Evolutionary conservation across 352 stramenopile species (phyloP).

Genomic region (Pythium brachiatum): DNA sequence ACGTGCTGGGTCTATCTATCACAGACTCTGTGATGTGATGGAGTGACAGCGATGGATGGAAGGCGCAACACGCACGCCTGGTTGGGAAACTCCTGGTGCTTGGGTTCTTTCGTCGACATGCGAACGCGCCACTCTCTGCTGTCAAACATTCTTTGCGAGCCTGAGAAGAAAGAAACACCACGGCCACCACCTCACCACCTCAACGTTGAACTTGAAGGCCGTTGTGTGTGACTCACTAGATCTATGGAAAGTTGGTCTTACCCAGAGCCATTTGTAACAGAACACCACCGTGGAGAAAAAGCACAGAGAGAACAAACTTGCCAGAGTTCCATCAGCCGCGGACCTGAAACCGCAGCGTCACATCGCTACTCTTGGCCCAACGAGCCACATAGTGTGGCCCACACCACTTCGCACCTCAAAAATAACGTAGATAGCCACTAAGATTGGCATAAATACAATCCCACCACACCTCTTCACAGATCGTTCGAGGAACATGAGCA

Average conservation of each 20-base stretch:
- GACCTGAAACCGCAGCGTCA: too few relatives aligned
- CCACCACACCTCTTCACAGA: not conserved
- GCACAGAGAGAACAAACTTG: not conserved
- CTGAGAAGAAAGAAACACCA: not conserved
- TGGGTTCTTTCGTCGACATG: too few relatives aligned
- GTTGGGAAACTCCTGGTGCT: not conserved
- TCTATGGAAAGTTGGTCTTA: not conserved
- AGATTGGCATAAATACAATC: not conserved
- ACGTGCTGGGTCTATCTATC: too few relatives aligned
- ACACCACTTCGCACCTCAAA: not conserved
- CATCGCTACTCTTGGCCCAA: too few relatives aligned
- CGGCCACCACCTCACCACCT: not conserved
- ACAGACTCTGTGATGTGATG: too few relatives aligned
- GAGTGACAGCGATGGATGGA: too few relatives aligned
- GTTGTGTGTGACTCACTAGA: not conserved
- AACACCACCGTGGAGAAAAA: not conserved
- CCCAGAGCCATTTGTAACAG: constrained; percentile 2
- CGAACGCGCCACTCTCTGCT: too few relatives aligned
- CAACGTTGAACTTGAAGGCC: constrained; percentile 6
- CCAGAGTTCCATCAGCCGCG: not conserved
- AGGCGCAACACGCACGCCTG: not conserved
- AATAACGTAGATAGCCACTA: not conserved
- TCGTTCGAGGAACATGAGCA: not conserved
- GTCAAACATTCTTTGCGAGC: not conserved
- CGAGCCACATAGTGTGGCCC: not conserved